Conservation (phyloP, 371 early-diverging fungal species). For the Haplosporangium sp. region DNA sequence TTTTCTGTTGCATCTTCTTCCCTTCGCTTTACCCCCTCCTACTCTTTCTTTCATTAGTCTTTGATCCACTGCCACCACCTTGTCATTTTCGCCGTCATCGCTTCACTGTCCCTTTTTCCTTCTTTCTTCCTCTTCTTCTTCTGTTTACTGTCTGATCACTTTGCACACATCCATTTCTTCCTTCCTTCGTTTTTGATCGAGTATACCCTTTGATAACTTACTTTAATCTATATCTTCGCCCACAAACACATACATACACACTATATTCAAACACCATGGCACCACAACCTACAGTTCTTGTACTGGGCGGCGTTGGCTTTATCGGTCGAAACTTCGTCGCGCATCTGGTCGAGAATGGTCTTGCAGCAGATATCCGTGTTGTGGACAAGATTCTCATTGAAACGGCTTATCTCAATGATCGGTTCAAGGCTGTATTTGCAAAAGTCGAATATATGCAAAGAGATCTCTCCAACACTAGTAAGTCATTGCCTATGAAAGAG, state of each 20-base stretch:
- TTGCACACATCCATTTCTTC: neutral
- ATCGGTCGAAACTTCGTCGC: conserved; percentile 86
- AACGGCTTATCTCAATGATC: conserved; percentile 80
- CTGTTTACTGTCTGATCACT: neutral
- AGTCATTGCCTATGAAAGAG: conserved; percentile 7
- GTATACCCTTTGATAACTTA: neutral
- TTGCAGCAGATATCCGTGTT: conserved; percentile 79
- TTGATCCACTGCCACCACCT: neutral
- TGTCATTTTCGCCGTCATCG: neutral
- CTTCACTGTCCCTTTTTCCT: neutral
- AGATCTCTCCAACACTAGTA: conserved; percentile 84
- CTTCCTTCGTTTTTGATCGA: neutral
- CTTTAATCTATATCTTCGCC: neutral
- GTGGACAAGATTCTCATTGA: conserved; percentile 92
- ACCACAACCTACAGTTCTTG: conserved; percentile 62
- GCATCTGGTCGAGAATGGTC: conserved; percentile 73
- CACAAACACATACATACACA: neutral
- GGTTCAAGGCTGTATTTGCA: conserved; percentile 74
- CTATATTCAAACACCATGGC: conserved; percentile 19
- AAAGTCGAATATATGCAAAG: conserved; percentile 86
- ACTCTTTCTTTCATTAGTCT: neutral
- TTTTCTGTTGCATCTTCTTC: neutral
- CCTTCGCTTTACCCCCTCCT: neutral
- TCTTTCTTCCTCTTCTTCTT: neutral
- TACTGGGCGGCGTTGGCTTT: conserved; percentile 89